phyloP scores from a whole-genome alignment of 805 yeast species.

The Sungouiella blattae region DNA sequence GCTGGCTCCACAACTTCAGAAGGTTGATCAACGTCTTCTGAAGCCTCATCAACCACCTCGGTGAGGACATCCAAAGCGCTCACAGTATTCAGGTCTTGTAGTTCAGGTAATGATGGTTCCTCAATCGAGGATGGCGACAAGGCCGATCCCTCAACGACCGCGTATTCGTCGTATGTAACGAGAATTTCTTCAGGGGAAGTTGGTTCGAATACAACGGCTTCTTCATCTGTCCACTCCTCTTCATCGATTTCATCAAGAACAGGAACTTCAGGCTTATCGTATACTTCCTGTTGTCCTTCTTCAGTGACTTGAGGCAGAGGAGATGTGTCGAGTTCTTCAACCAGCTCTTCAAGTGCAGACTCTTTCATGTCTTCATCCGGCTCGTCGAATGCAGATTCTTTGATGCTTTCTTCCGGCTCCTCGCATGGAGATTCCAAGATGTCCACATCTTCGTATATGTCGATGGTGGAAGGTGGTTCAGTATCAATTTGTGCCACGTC shows the following conservation, averaged over 20 bases:
- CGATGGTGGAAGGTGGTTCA: too few species aligned
- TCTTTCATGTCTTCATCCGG: too few species aligned
- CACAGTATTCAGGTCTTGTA: neutral
- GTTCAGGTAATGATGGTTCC: conserved; percentile 8
- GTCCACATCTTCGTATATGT: too few species aligned
- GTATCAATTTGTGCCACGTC: too few species aligned
- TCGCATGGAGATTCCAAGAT: too few species aligned
- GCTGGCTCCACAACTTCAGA: conserved; percentile 11
- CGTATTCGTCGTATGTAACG: conserved; percentile 8
- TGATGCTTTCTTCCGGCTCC: too few species aligned
- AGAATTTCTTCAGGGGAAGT: conserved; percentile 5
- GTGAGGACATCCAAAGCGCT: neutral
- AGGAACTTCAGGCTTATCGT: conserved; percentile 8
- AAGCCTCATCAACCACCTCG: neutral
- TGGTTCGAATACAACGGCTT: conserved; percentile 8
- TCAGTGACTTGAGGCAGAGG: too few species aligned
- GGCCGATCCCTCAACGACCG: conserved; percentile 9
- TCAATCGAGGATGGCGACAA: conserved; percentile 11
- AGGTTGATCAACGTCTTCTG: neutral
- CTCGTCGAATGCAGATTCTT: too few species aligned
- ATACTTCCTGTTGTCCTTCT: too few species aligned
- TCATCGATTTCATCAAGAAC: conserved; percentile 5
- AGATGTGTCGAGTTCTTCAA: too few species aligned
- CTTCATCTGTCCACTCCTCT: neutral
- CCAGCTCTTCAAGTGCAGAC: too few species aligned